Conservation (phyloP, 306 rosid species). For the Fragaria iinumae region DNA sequence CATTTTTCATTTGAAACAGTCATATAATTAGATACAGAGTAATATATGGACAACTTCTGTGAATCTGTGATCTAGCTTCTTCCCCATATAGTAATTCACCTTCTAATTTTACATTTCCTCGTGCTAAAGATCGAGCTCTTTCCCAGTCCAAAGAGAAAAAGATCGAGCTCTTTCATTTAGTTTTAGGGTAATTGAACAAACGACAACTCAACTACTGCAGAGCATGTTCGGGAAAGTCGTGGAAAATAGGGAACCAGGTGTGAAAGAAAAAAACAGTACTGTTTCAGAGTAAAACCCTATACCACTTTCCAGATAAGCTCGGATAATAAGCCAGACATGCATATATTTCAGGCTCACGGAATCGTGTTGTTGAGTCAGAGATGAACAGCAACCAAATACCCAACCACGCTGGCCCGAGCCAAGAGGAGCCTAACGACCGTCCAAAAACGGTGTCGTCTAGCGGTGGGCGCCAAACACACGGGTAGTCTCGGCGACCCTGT, state of each 20-base stretch:
- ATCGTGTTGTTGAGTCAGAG: conserved; percentile 13
- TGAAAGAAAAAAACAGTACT: not conserved
- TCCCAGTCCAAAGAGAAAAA: too few species aligned
- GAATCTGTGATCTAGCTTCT: too few species aligned
- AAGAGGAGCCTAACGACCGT: not conserved
- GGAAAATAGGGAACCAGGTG: not conserved
- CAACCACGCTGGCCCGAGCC: not conserved
- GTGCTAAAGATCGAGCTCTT: too few species aligned
- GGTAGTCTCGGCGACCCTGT: conserved; percentile 41
- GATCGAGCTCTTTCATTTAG: not conserved
- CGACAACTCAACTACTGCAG: not conserved
- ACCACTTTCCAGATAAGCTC: conserved; percentile 1
- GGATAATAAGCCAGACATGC: not conserved
- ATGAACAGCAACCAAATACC: not conserved
- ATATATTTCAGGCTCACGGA: not conserved
- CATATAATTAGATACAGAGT: too few species aligned
- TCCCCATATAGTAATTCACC: too few species aligned
- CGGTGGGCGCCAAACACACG: conserved; percentile 11
- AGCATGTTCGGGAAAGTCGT: not conserved
- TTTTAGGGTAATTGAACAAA: not conserved
- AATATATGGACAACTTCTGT: too few species aligned
- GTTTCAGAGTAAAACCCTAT: conserved; percentile 3
- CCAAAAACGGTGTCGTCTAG: conserved; percentile 8
- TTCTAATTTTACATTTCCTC: too few species aligned
- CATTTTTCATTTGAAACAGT: too few species aligned